A percentile compares a stretch with the other conserved stretches of the same genome.
These are phyloP conservation scores for Ammopiptanthus mongolicus DNA, from an alignment of 306 rosid species.

Conservation along the genomic window DNA sequence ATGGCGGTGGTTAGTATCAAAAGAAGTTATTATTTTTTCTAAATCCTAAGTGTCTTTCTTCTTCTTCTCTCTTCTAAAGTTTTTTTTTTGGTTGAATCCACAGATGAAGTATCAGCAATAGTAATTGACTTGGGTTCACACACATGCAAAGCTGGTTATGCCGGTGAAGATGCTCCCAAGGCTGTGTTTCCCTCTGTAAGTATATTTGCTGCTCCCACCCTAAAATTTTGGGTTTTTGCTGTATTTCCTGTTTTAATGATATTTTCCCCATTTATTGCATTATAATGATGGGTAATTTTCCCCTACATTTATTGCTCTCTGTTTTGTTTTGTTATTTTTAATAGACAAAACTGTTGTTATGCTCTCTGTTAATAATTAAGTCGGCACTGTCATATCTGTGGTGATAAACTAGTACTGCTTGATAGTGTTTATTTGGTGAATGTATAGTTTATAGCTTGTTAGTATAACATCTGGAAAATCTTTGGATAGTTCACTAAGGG, in stretches of 20 bases:
- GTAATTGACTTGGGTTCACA: conserved; percentile 92
- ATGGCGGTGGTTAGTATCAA: conserved; percentile 84
- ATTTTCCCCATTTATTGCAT: background rate
- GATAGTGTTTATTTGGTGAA: background rate
- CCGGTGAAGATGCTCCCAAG: conserved; percentile 98
- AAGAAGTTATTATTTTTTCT: background rate
- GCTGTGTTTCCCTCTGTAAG: conserved; percentile 96
- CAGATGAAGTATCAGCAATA: conserved; percentile 95
- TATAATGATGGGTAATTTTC: background rate
- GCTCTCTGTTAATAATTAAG: background rate
- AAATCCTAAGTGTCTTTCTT: background rate
- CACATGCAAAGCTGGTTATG: conserved; percentile 97
- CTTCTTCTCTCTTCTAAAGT: background rate
- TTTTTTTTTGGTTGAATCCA: background rate
- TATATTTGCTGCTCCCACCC: background rate
- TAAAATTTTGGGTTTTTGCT: background rate
- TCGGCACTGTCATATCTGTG: conserved; percentile 1
- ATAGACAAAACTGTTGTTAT: background rate
- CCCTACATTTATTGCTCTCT: no score
- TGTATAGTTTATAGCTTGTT: background rate
- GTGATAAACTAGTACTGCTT: background rate
- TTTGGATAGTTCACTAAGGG: background rate
- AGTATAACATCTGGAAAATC: background rate
- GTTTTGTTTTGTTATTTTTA: no score
- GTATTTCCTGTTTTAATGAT: background rate